Conservation (phyloP, 2,329 filamentous ascomycete species). For the Arthroderma uncinatum region DNA sequence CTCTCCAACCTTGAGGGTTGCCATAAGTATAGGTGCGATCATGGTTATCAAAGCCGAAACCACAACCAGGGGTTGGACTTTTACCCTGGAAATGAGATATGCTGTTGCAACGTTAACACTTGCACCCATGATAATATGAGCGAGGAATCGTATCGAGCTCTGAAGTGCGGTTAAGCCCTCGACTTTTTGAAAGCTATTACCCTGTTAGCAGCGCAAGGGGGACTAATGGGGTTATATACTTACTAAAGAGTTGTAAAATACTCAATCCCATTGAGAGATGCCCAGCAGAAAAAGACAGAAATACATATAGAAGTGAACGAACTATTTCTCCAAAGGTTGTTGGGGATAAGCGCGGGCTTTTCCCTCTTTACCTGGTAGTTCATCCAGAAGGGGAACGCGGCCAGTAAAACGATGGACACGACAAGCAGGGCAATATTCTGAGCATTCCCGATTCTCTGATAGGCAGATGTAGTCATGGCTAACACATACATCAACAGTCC, state of each 20-base stretch:
- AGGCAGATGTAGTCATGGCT: constrained; percentile 16
- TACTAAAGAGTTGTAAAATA: constrained; percentile 39
- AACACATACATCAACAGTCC: constrained; percentile 41
- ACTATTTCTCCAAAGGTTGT: constrained; percentile 48
- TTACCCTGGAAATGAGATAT: constrained; percentile 12
- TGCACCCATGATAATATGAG: constrained; percentile 33
- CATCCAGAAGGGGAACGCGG: constrained; percentile 45
- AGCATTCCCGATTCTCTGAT: constrained; percentile 12
- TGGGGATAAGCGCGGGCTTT: constrained; percentile 49
- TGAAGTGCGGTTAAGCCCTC: constrained; percentile 38
- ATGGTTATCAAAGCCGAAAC: constrained; percentile 13
- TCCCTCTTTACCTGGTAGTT: constrained; percentile 36
- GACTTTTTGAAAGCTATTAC: constrained; percentile 40
- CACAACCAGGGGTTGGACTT: constrained; percentile 11
- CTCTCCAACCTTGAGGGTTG: constrained; percentile 9
- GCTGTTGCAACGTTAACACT: constrained; percentile 11
- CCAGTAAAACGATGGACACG: constrained; percentile 21
- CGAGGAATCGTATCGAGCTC: constrained; percentile 39
- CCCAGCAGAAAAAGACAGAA: constrained; percentile 38
- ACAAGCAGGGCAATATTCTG: constrained; percentile 22
- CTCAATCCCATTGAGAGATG: constrained; percentile 39
- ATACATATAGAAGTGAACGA: constrained; percentile 47
- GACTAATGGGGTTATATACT: constrained; percentile 10
- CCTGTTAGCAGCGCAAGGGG: background rate
- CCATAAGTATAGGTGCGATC: constrained; percentile 13